Evolutionary conservation across 176 grass and related monocot genomes (phyloP), one percentile per base, ranked within the genome.

Genomic region (Oryza meridionalis): DNA sequence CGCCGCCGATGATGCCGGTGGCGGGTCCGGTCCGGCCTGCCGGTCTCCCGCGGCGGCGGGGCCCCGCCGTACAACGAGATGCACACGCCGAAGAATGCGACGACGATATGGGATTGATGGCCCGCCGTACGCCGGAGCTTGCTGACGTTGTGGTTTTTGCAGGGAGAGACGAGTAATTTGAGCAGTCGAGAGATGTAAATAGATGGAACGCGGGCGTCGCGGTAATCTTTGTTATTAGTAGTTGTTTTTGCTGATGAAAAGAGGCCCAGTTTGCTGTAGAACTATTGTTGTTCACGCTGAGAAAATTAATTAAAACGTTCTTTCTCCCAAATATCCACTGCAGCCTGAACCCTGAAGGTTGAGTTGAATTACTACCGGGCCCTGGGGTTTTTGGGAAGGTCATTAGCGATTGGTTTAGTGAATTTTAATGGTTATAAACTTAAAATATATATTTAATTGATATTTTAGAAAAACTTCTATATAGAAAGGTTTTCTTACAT

Each of bases 141-240:
- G 15, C 16, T 21, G 3, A 12, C 68, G 35, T 40, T 42, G 12
- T 80, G n/a, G 68, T 62, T 33, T 42, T 11, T 62, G 79, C 80
- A 50, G 61, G 4, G 40, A 85, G 32, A 8, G 7, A 2, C 5
- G 77, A 76, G 46, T 15, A 9, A 19, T 42, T 2, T 16, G 75
- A 69, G 70, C 32, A 24, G n/a, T 76, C 76, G n/a, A n/a, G 80
- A 90, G 38, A 87, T 90, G 88, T 90, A 78, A 83, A 84, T 61
- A 72, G 67, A 79, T 65, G 31, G 31, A 67, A 43, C 63, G 80
- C 80, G n/a, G 29, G 74, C 79, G 19, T n/a, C 19, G 55, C 7
- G 22, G 55, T 61, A 8, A 21, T 61, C 40, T n/a, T 25, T 79
- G 8, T 83, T n/a, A n/a, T n/a, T n/a, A n/a, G n/a, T 86, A 58